Evolutionary conservation across 2,329 filamentous ascomycete species (phyloP).

Genomic region (Chaetomium globosum): DNA sequence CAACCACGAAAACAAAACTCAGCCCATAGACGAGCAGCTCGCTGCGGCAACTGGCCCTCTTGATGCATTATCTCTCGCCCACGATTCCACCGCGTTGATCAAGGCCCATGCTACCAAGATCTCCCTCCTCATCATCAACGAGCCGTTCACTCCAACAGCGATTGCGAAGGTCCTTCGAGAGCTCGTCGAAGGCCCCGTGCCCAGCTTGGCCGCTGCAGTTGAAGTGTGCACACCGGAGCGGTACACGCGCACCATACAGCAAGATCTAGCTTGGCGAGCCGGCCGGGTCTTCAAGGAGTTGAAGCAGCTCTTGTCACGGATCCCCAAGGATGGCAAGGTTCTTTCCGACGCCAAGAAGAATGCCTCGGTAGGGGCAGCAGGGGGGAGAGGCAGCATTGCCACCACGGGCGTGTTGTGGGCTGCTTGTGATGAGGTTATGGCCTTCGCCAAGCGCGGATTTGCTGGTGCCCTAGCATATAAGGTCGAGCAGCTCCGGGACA

Average conservation of each 20-base stretch:
- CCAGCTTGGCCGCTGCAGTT: constrained; percentile 71
- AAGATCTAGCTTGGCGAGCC: constrained; percentile 64
- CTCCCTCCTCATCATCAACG: constrained; percentile 81
- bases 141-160: constrained; percentile 81
- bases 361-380: constrained; percentile 41
- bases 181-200: constrained; percentile 72
- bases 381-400: constrained; percentile 58
- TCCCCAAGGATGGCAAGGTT: constrained; percentile 62
- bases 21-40: constrained; percentile 23
- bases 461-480: constrained; percentile 70
- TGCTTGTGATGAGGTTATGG: constrained; percentile 72
- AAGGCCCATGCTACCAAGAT: constrained; percentile 85
- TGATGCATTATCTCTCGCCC: constrained; percentile 68
- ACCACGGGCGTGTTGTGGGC: constrained; percentile 82
- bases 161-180: constrained; percentile 70
- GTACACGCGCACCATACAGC: constrained; percentile 66
- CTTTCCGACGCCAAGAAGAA: constrained; percentile 53
- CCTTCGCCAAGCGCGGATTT: constrained; percentile 67
- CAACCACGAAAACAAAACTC: constrained; percentile 29
- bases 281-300: constrained; percentile 66
- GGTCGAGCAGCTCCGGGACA: constrained; percentile 72
- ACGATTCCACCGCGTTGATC: constrained; percentile 71
- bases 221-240: constrained; percentile 63
- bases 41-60: constrained; percentile 38
- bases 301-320: constrained; percentile 58